phyloP scores from a whole-genome alignment of 768 basidiomycete species.

The Xerocomus spinulosus region DNA sequence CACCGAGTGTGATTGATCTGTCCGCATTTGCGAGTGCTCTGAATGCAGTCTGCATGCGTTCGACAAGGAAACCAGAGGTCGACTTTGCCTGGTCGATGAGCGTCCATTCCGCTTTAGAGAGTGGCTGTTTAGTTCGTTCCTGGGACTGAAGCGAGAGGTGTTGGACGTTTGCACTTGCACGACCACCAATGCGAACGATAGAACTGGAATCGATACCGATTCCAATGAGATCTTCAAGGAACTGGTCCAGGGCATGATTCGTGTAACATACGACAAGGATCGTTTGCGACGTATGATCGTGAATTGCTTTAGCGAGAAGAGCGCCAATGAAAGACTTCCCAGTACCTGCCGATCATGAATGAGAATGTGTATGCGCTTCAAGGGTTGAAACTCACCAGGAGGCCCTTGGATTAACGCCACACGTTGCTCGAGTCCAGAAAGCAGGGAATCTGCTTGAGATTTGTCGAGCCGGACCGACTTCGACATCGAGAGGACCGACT shows the following conservation, averaged over 20 bases:
- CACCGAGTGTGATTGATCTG: conserved; percentile 10
- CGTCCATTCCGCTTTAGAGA: conserved; percentile 35
- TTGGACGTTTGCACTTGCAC: conserved; percentile 47
- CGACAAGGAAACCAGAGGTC: conserved; percentile 7
- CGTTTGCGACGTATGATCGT: conserved; percentile 41
- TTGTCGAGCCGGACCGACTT: conserved; percentile 46
- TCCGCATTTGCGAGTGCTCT: conserved; percentile 20
- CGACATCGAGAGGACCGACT: conserved; percentile 31
- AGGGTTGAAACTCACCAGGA: conserved; percentile 43
- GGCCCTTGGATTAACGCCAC: conserved; percentile 69
- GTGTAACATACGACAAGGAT: conserved; percentile 73
- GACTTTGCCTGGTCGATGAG: conserved; percentile 39
- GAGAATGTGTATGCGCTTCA: background rate
- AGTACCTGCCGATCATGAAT: conserved; percentile 44
- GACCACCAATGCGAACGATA: conserved; percentile 58
- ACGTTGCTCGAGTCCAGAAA: conserved; percentile 50
- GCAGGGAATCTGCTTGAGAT: conserved; percentile 45
- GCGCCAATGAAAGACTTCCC: conserved; percentile 75
- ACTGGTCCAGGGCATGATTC: conserved; percentile 71
- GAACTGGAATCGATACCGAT: conserved; percentile 48
- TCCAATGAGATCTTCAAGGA: conserved; percentile 56
- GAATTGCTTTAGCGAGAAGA: conserved; percentile 55
- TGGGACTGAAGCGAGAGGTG: conserved; percentile 45
- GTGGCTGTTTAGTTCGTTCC: conserved; percentile 13
- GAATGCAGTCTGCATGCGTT: conserved; percentile 32